Percentiles rank a stretch among this genome's conserved stretches.
These are phyloP conservation scores for Euphorbia celastroides DNA, from an alignment of 441 rosid genomes.

Conservation along the genomic window DNA sequence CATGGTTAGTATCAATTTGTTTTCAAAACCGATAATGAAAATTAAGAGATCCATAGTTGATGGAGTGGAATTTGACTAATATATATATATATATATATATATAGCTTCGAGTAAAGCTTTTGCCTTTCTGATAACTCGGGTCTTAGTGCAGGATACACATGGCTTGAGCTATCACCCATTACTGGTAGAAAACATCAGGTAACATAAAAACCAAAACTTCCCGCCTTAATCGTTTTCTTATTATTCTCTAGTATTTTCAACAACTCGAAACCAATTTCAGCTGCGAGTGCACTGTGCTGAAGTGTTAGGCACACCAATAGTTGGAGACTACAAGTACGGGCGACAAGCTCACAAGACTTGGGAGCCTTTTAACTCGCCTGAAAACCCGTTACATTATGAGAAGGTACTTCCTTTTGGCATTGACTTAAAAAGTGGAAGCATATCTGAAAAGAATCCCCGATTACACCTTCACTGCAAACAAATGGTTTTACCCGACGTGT, in stretches of 20 bases:
- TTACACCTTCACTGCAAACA: conserved; percentile 91
- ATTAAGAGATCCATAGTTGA: too few relatives aligned
- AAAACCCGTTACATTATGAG: conserved; percentile 18
- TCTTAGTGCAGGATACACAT: conserved; percentile 62
- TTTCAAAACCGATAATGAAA: too few relatives aligned
- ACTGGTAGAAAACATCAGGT: conserved; percentile 99
- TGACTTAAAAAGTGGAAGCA: conserved; percentile 64
- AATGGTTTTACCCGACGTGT: conserved; percentile 60
- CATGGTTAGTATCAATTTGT: conserved; percentile 45
- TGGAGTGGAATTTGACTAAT: not conserved
- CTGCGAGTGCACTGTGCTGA: conserved; percentile 96
- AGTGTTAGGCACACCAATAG: conserved; percentile 83
- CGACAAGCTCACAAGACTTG: conserved; percentile 72
- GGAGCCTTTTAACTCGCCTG: conserved; percentile 28
- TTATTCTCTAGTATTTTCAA: not conserved
- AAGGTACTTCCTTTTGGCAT: conserved; percentile 52
- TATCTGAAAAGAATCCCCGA: conserved; percentile 55
- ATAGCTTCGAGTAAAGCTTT: not conserved
- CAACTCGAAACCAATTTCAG: conserved; percentile 25
- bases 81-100: too few relatives aligned
- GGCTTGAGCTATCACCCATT: conserved; percentile 83
- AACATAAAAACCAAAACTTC: conserved; percentile 12
- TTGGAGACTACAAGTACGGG: conserved; percentile 88
- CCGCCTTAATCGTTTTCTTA: not conserved
- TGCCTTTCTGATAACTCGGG: not conserved